Conservation (phyloP, 768 basidiomycete species). For the Pisolithus albus region DNA sequence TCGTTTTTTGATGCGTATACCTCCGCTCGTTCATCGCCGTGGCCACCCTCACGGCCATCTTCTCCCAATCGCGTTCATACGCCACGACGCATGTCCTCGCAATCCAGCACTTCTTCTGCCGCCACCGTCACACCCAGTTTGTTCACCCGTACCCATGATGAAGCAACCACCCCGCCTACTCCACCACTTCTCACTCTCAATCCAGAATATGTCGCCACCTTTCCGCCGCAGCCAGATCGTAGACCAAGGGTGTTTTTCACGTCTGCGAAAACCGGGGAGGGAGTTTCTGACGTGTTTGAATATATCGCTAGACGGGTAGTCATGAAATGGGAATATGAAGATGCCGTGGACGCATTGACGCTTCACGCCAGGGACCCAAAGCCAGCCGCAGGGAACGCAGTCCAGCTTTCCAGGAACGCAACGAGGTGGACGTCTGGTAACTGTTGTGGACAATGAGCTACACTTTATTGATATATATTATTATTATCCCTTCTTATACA, state of each 20-base stretch:
- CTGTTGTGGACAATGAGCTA: slow-evolving; percentile 15
- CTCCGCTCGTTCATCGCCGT: slow-evolving; percentile 56
- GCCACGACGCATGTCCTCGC: slow-evolving; percentile 26
- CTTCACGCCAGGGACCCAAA: slow-evolving; percentile 35
- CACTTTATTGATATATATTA: slow-evolving; percentile 16
- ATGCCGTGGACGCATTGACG: slow-evolving; percentile 42
- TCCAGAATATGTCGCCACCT: slow-evolving; percentile 10
- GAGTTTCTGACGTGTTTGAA: slow-evolving; percentile 68
- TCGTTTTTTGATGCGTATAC: slow-evolving; percentile 61
- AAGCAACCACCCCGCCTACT: slow-evolving; percentile 11
- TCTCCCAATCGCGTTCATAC: slow-evolving; percentile 16
- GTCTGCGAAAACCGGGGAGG: slow-evolving; percentile 72
- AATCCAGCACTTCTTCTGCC: slow-evolving; percentile 38
- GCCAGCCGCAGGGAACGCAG: slow-evolving; percentile 26
- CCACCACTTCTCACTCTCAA: slow-evolving; percentile 7
- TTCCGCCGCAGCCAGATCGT: slow-evolving; percentile 31
- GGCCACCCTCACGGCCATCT: slow-evolving; percentile 28
- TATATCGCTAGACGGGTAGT: slow-evolving; percentile 64
- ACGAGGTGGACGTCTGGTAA: slow-evolving; percentile 6
- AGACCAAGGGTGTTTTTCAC: slow-evolving; percentile 68
- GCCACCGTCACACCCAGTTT: slow-evolving; percentile 56
- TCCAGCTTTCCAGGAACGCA: slow-evolving; percentile 19
- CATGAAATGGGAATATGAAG: slow-evolving; percentile 60
- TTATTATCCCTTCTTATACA: neutral
- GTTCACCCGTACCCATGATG: slow-evolving; percentile 34